Evolutionary conservation across 2,329 filamentous ascomycete species (phyloP), one percentile per base, ranked within the genome.

Genomic region (Cyanodermella asteris): DNA sequence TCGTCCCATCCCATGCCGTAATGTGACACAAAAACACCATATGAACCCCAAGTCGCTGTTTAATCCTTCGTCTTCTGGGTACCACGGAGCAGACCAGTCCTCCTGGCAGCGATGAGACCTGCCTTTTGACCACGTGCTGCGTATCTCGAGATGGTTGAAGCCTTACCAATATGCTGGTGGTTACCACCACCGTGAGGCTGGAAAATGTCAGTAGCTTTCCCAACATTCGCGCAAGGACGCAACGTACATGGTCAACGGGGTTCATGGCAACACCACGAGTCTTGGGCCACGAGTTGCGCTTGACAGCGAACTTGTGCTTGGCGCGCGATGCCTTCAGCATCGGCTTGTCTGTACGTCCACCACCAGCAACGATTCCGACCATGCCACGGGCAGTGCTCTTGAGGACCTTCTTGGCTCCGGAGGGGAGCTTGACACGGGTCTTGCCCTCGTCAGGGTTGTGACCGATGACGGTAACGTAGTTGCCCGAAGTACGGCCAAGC

Each of bases 181-280:
- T 97, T 94, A 91, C 87, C 84, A 78, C 74, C 76, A 77, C 77
- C 77, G 73, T 87, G 77, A 59, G 77, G 77, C 51, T 55, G 33
- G 38, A 38, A 26, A 36, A 40, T 27, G 43, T 36, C 33, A 15
- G 27, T 24, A 22, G 24, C 29, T 17, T 26, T 13, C 10, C 17
- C 10, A 8, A 9, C 13, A 17, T 5, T 16, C 6, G 10, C 14
- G 11, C 14, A 15, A 18, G 10, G 6, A 14, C n/a, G 18, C 28
- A 16, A 40, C 59, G 53, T 61, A 63, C 59, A 72, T 97, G 87
- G 64, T 97, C 87, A 51, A 97, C 87, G 49, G 87, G 87, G 68
- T 97, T 97, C 87, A 97, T 97, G 61, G 87, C 87, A 74, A 97
- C 87, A 93, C 87, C 87, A 87, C 87, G 84, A 70, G 87, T 97